Conservation (phyloP, 768 basidiomycete species). For the Boletellus ananas region DNA sequence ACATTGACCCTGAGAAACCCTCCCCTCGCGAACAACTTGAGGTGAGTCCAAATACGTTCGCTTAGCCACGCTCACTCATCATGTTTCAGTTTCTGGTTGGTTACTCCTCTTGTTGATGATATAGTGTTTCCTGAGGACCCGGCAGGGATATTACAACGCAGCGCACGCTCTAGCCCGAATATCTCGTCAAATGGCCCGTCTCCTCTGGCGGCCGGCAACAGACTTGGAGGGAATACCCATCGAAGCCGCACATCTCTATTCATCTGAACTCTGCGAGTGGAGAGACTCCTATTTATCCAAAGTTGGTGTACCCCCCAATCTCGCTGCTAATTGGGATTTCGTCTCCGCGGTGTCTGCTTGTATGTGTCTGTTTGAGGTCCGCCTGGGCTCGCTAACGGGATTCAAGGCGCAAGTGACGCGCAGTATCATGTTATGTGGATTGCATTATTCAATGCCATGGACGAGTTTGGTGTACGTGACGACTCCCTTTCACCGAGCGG, state of each 20-base stretch:
- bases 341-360: constrained; percentile 68
- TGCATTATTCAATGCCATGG: constrained; percentile 72
- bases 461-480: constrained; percentile 82
- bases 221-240: constrained; percentile 76
- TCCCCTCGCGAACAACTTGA: constrained; percentile 78
- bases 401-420: constrained; percentile 71
- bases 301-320: constrained; percentile 85
- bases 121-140: constrained; percentile 6
- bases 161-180: constrained; percentile 81
- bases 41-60: constrained; percentile 38
- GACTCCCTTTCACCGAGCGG: constrained; percentile 29
- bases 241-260: constrained; percentile 55
- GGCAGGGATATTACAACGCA: constrained; percentile 78
- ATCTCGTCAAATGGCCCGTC: constrained; percentile 75
- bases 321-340: constrained; percentile 88
- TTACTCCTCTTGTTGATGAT: constrained; percentile 9
- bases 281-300: constrained; percentile 66
- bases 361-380: constrained; percentile 25
- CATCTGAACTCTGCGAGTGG: constrained; percentile 63
- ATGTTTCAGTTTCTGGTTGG: constrained; percentile 62
- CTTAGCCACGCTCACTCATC: constrained; percentile 5
- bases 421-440: constrained; percentile 94
- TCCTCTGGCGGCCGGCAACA: constrained; percentile 75
- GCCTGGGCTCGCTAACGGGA: neutral
- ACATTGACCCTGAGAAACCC: constrained; percentile 46